Conservation (phyloP, 768 basidiomycete species). For the Mycena indigotica region DNA sequence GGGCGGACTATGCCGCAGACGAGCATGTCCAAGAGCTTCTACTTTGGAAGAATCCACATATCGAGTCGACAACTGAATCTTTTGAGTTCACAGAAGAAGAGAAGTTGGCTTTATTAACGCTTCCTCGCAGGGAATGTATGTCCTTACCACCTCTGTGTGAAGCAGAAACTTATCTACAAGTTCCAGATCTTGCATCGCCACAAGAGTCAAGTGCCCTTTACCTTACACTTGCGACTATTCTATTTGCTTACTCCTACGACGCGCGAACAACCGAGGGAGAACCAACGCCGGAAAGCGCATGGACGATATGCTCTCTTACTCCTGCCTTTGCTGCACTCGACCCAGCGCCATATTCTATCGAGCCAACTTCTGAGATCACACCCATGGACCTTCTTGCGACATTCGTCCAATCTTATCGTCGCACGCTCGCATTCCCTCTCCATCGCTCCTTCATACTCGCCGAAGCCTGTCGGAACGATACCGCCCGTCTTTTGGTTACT, state of each 20-base stretch:
- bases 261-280: conserved; percentile 75
- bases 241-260: conserved; percentile 85
- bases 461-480: conserved; percentile 67
- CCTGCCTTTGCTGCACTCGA: conserved; percentile 86
- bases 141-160: conserved; percentile 7
- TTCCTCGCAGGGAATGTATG: conserved; percentile 59
- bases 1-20: conserved; percentile 82
- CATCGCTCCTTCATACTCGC: conserved; percentile 78
- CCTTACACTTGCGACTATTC: conserved; percentile 65
- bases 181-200: conserved; percentile 60
- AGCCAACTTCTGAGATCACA: conserved; percentile 32
- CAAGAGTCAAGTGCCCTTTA: conserved; percentile 64
- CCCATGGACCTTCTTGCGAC: conserved; percentile 45
- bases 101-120: conserved; percentile 62
- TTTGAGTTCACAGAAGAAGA: conserved; percentile 73
- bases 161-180: not conserved
- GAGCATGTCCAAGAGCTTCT: conserved; percentile 74
- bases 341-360: conserved; percentile 52
- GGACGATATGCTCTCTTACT: conserved; percentile 75
- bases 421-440: conserved; percentile 74
- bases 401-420: conserved; percentile 68
- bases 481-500: conserved; percentile 54
- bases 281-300: conserved; percentile 85
- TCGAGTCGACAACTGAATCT: conserved; percentile 29
- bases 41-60: conserved; percentile 63